phyloP scores from a whole-genome alignment of 2,329 filamentous ascomycete species.

The Nemania serpens region DNA sequence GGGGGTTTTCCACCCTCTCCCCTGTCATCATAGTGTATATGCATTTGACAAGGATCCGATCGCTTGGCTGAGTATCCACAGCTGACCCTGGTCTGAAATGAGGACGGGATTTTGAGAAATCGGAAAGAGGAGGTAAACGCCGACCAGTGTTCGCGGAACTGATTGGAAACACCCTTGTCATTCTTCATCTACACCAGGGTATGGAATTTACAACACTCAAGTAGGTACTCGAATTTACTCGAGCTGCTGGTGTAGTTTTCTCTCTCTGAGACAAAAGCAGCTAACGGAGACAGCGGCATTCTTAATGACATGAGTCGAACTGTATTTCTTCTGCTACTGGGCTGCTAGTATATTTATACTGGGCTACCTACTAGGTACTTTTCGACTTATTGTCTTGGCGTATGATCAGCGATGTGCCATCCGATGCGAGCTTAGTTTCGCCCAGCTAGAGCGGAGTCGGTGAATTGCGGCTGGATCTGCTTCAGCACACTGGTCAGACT shows the following conservation, averaged over 20 bases:
- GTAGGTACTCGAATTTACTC: background rate
- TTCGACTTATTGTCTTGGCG: slow-evolving; percentile 38
- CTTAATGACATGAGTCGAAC: slow-evolving; percentile 13
- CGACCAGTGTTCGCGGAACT: slow-evolving; percentile 8
- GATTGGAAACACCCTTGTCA: background rate
- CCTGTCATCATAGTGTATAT: slow-evolving; percentile 31
- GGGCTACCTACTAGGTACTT: slow-evolving; percentile 25
- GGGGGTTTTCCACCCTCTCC: slow-evolving; percentile 32
- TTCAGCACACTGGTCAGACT: slow-evolving; percentile 14
- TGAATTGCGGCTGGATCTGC: slow-evolving; percentile 34
- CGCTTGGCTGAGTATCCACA: slow-evolving; percentile 33
- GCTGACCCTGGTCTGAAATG: slow-evolving; percentile 29
- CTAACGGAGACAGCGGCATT: background rate
- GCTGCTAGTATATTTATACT: background rate
- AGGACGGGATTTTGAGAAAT: slow-evolving; percentile 21
- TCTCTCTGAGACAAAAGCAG: background rate
- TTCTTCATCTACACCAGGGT: background rate
- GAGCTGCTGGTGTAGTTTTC: background rate
- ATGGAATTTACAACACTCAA: background rate
- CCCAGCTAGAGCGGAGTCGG: slow-evolving; percentile 32
- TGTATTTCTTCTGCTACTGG: slow-evolving; percentile 24
- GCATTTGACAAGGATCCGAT: slow-evolving; percentile 35
- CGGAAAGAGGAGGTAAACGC: slow-evolving; percentile 8
- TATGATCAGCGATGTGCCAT: slow-evolving; percentile 33
- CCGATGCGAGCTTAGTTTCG: slow-evolving; percentile 33